Conservation (phyloP, 768 basidiomycete genomes). For the Collybia nuda region DNA sequence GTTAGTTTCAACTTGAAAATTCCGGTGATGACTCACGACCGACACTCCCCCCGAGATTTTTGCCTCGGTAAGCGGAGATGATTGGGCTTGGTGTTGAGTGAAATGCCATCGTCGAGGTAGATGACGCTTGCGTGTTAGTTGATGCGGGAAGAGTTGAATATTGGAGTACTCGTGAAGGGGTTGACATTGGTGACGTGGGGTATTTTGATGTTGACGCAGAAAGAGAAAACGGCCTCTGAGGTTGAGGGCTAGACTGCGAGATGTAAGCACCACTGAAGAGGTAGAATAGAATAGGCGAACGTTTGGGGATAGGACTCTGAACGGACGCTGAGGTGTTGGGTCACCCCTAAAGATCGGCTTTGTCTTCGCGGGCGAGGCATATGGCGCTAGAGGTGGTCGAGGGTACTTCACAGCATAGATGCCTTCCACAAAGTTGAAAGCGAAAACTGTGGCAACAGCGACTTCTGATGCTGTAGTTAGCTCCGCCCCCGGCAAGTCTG, state of each 20-base stretch:
- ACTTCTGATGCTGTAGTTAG: conserved; percentile 26
- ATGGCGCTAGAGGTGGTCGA: conserved; percentile 31
- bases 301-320: conserved; percentile 40
- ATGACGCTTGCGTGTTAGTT: conserved; percentile 30
- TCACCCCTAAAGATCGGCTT: conserved; percentile 21
- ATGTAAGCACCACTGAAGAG: neutral
- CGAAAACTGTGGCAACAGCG: conserved; percentile 27
- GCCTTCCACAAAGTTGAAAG: conserved; percentile 40
- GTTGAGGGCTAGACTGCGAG: conserved; percentile 38
- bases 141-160: conserved; percentile 32
- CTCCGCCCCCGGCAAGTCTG: neutral
- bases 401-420: conserved; percentile 44
- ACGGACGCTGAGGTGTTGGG: conserved; percentile 33
- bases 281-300: conserved; percentile 19
- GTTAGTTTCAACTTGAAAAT: too few relatives aligned
- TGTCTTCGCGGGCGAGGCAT: conserved; percentile 30
- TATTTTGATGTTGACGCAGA: conserved; percentile 34
- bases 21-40: conserved; percentile 30
- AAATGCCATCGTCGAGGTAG: conserved; percentile 29
- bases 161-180: conserved; percentile 36
- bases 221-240: conserved; percentile 42
- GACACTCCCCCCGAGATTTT: conserved; percentile 27
- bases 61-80: conserved; percentile 42
- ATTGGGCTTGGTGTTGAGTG: conserved; percentile 40
- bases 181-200: conserved; percentile 38